A percentile compares a stretch with the other conserved stretches of the same genome.
Evolutionary conservation across 305 asterid species (phyloP).

Genomic region (Fraxinus angustifolia): DNA sequence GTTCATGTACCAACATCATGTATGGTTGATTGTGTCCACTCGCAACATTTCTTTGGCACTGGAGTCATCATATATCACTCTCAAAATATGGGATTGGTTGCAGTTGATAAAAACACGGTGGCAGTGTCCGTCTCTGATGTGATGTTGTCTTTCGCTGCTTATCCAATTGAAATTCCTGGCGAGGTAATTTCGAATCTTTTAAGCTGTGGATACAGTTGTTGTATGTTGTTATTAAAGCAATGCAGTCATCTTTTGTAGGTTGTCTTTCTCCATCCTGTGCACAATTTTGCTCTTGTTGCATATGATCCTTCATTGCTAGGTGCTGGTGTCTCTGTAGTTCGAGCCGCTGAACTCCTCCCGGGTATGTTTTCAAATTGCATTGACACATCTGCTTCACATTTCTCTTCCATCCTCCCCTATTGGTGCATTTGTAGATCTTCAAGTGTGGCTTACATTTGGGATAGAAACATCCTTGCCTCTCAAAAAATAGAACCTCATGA

Average conservation of each 20-base stretch:
- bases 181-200: conserved; percentile 54
- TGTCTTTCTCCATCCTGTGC: conserved; percentile 98
- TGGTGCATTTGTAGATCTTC: neutral
- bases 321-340: conserved; percentile 76
- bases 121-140: conserved; percentile 94
- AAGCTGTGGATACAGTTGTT: conserved; percentile 11
- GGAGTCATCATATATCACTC: conserved; percentile 93
- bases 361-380: conserved; percentile 46
- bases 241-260: conserved; percentile 49
- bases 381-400: conserved; percentile 9
- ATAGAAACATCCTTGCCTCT: neutral
- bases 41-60: conserved; percentile 95
- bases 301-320: conserved; percentile 92
- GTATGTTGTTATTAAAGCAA: conserved; percentile 22
- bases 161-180: conserved; percentile 97
- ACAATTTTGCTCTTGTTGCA: conserved; percentile 93
- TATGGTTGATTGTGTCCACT: conserved; percentile 99
- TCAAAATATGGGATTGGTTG: conserved; percentile 84
- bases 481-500: neutral
- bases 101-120: conserved; percentile 95
- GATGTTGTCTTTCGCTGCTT: conserved; percentile 98
- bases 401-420: neutral
- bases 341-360: conserved; percentile 96
- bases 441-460: neutral
- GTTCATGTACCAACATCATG: conserved; percentile 98